phyloP scores from a whole-genome alignment of 257 asterid genomes.

The Scutellaria barbata region DNA sequence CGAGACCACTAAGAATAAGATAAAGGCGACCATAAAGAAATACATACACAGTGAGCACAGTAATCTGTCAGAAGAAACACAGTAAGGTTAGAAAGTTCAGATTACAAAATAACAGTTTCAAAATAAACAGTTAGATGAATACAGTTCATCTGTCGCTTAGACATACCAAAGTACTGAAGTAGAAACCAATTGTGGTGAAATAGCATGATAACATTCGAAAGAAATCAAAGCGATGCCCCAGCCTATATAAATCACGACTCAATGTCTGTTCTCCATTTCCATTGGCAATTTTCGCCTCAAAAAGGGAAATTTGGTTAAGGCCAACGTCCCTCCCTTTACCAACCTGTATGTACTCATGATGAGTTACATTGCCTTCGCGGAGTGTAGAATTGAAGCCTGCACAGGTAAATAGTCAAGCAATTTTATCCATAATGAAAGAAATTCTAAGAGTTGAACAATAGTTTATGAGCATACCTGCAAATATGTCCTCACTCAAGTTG shows the following conservation, averaged over 20 bases:
- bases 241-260: constrained; percentile 93
- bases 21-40: constrained; percentile 96
- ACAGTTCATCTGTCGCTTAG: constrained; percentile 10
- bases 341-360: constrained; percentile 98
- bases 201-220: constrained; percentile 95
- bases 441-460: background rate
- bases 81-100: constrained; percentile 31
- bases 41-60: constrained; percentile 91
- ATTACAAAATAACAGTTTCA: background rate
- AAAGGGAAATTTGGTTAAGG: constrained; percentile 94
- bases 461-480: constrained; percentile 77
- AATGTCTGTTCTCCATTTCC: constrained; percentile 98
- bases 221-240: constrained; percentile 98
- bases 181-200: constrained; percentile 96
- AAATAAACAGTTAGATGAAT: background rate
- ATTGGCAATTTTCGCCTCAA: constrained; percentile 96
- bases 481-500: constrained; percentile 94
- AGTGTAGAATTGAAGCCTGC: constrained; percentile 97
- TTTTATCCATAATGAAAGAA: constrained; percentile 6
- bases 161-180: constrained; percentile 92
- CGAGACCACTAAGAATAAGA: constrained; percentile 96
- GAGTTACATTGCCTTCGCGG: constrained; percentile 97
- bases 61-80: constrained; percentile 64
- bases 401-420: constrained; percentile 21
- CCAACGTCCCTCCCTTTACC: constrained; percentile 99